phyloP scores from a whole-genome alignment of 2,329 filamentous ascomycete genomes.

The Aureobasidium pullulans region DNA sequence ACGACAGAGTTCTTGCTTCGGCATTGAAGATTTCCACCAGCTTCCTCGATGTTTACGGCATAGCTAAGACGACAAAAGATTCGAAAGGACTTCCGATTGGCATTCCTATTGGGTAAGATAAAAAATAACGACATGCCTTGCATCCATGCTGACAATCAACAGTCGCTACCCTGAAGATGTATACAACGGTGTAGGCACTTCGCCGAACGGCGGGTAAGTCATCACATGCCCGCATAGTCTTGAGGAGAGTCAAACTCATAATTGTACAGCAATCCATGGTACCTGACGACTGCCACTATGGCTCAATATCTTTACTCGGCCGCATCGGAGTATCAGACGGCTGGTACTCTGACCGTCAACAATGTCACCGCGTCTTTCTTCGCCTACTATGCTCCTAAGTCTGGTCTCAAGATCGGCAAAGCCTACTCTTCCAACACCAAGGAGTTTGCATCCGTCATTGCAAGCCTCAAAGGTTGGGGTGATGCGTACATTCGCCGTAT shows the following conservation, averaged over 20 bases:
- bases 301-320: conserved; percentile 26
- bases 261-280: conserved; percentile 25
- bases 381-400: conserved; percentile 26
- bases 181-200: conserved; percentile 27
- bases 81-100: conserved; percentile 22
- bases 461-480: conserved; percentile 26
- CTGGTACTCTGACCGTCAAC: conserved; percentile 22
- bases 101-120: conserved; percentile 25
- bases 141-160: conserved; percentile 5
- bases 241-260: not conserved
- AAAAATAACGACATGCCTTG: not conserved
- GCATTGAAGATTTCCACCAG: conserved; percentile 24
- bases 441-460: conserved; percentile 20
- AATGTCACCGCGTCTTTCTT: conserved; percentile 27
- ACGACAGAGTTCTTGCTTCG: conserved; percentile 26
- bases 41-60: conserved; percentile 24
- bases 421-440: conserved; percentile 21
- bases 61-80: conserved; percentile 24
- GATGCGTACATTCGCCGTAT: conserved; percentile 29
- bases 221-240: not conserved
- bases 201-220: conserved; percentile 20
- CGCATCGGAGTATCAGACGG: conserved; percentile 17
- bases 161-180: conserved; percentile 30
- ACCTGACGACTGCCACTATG: conserved; percentile 27
- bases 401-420: conserved; percentile 17